A percentile compares a stretch with the other conserved stretches of the same genome.
Evolutionary conservation across 192 early-diverging fungal species (phyloP).

Genomic region (Chytriomyces sp.): DNA sequence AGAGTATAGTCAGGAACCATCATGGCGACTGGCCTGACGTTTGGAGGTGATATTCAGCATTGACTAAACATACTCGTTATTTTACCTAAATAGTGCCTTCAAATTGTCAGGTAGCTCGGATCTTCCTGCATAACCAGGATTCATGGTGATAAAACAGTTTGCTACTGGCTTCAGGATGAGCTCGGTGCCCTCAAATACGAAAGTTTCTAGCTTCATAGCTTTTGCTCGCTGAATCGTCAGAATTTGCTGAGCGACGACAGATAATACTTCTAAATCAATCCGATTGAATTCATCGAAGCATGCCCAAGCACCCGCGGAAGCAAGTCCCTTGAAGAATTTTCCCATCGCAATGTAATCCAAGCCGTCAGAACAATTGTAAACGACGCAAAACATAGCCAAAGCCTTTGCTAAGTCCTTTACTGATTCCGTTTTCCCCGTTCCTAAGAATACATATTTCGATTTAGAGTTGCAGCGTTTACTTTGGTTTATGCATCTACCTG

Average conservation of each 20-base stretch:
- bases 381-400: conserved; percentile 68
- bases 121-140: conserved; percentile 65
- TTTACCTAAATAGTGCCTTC: conserved; percentile 61
- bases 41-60: conserved; percentile 1
- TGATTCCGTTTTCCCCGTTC: conserved; percentile 65
- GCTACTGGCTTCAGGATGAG: conserved; percentile 55
- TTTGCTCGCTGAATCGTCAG: conserved; percentile 64
- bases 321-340: conserved; percentile 66
- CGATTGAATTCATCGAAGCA: conserved; percentile 67
- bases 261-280: conserved; percentile 66
- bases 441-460: conserved; percentile 22
- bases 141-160: conserved; percentile 67
- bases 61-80: conserved; percentile 26
- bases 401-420: conserved; percentile 68
- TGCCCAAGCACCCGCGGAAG: conserved; percentile 66
- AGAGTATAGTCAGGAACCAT: conserved; percentile 66
- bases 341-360: conserved; percentile 69
- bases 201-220: conserved; percentile 56
- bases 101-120: conserved; percentile 66
- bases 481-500: background rate
- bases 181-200: conserved; percentile 63
- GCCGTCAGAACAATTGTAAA: conserved; percentile 68
- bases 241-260: conserved; percentile 67
- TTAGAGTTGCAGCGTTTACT: background rate
- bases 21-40: conserved; percentile 53